Evolutionary conservation across 2,329 filamentous ascomycete genomes (phyloP), one percentile per base, ranked within the genome.

Genomic region (Aspergillus fumigatiaffinis): DNA sequence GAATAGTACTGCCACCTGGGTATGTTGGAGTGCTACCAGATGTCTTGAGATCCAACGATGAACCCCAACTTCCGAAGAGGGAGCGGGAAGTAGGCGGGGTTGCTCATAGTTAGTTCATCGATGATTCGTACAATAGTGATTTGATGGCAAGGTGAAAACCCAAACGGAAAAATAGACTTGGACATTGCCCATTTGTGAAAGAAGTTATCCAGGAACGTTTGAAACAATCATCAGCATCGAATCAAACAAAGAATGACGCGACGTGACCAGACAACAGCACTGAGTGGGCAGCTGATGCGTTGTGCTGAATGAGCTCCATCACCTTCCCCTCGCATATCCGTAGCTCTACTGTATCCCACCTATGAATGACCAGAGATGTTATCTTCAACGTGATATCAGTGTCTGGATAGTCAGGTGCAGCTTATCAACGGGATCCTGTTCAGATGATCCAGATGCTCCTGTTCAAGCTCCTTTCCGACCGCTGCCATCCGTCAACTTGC

Each of bases 1-100:
- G 50, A 41, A 52, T 46, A 25, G 50, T 41, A 50, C 25, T 50
- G 23, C 55, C 58, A 57, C 51, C 21, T 55, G 58, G 46, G 44
- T 38, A 42, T 32, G 29, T 42, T 42, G 46, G n/a, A 58, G 57
- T 58, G 58, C 55, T 56, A 60, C 60, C 58, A 58, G 46, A 62
- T 58, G 55, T 55, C 55, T 38, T 12, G 25, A 51, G 23, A 50
- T 60, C 55, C 59, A 57, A 50, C 29, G 4, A 12, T 32, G 5
- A 32, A 32, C 29, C 12, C 29, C 29, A 32, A 32, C 23, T 44
- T 4, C 41, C 9, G 8, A 20, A 3, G n/a, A 10, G 20, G n/a
- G 20, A 21, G 4, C 9, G 26, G 49, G 49, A 50, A 26, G 21
- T 20, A 21, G 10, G 26, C 26, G 49, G 48, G 49, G 7, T 29